These are phyloP conservation scores for Serendipita sp. DNA, from an alignment of 768 basidiomycete species.

Conservation along the genomic window DNA sequence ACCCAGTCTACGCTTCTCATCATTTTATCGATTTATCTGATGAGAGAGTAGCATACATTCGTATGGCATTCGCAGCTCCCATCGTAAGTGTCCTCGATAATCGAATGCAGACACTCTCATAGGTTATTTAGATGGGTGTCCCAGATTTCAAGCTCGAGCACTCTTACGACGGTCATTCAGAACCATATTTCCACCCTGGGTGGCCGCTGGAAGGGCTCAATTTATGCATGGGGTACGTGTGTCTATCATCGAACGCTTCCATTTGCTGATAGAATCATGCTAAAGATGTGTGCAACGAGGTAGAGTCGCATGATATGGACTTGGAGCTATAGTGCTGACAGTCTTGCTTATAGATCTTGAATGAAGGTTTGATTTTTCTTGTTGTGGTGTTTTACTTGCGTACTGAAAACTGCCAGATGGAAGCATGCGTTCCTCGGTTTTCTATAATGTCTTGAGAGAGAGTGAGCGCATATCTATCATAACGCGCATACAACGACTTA, in stretches of 20 bases:
- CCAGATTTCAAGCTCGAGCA: constrained; percentile 7
- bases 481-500: background rate
- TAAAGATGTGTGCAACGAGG: background rate
- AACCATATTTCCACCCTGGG: constrained; percentile 10
- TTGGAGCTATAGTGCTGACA: no score
- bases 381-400: background rate
- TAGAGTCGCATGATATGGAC: background rate
- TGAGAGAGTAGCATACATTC: background rate
- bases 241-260: background rate
- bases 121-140: no score
- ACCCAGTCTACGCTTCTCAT: no score
- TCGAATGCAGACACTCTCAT: no score
- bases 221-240: constrained; percentile 2
- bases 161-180: constrained; percentile 12
- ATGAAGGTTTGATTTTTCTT: background rate
- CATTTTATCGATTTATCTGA: no score
- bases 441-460: background rate
- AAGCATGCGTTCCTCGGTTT: background rate
- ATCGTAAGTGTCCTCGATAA: constrained; percentile 11
- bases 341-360: background rate
- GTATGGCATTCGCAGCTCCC: constrained; percentile 10
- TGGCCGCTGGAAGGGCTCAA: constrained; percentile 12
- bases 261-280: background rate
- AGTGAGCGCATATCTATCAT: background rate
- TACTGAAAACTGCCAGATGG: background rate